Evolutionary conservation across 108 stramenopile species (phyloP).

Genomic region (Aureococcus anophagefferens): DNA sequence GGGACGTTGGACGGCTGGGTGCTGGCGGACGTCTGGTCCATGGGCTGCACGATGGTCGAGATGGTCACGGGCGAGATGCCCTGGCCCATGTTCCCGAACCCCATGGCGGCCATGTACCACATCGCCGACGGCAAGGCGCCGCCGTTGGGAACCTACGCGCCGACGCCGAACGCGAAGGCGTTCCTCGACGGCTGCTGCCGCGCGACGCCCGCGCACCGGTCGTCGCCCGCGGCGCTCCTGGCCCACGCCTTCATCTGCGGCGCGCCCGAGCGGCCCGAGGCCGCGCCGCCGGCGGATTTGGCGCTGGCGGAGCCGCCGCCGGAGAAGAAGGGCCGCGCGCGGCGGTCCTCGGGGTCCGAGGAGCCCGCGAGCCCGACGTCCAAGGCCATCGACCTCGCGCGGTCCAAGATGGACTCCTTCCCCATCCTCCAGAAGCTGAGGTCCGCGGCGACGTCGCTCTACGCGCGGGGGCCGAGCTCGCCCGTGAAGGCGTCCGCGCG

Average conservation of each 20-base stretch:
- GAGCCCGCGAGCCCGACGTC: too few relatives aligned
- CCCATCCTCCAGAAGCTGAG: too few relatives aligned
- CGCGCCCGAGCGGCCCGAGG: too few relatives aligned
- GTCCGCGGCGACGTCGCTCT: too few relatives aligned
- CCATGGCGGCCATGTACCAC: slow-evolving; percentile 9
- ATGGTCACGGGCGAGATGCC: slow-evolving; percentile 22
- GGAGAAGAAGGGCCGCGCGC: too few relatives aligned
- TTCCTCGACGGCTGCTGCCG: background rate
- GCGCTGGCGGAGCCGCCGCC: too few relatives aligned
- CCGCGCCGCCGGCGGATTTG: too few relatives aligned
- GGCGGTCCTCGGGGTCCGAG: too few relatives aligned
- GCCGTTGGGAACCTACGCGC: background rate
- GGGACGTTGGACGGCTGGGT: background rate
- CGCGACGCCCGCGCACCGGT: background rate
- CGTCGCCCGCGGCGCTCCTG: background rate
- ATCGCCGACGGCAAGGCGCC: slow-evolving; percentile 3
- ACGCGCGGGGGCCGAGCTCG: too few relatives aligned
- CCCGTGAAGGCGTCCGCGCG: too few relatives aligned
- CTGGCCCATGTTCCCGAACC: slow-evolving; percentile 9
- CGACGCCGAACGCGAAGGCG: background rate
- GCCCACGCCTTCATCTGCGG: background rate
- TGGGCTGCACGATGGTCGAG: slow-evolving; percentile 25
- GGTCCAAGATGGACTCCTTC: too few relatives aligned
- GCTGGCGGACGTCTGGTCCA: slow-evolving; percentile 27
- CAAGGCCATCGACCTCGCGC: too few relatives aligned